These are phyloP conservation scores for Ceratocystis destructans DNA, from an alignment of 2,329 filamentous ascomycete species.

Conservation along the genomic window DNA sequence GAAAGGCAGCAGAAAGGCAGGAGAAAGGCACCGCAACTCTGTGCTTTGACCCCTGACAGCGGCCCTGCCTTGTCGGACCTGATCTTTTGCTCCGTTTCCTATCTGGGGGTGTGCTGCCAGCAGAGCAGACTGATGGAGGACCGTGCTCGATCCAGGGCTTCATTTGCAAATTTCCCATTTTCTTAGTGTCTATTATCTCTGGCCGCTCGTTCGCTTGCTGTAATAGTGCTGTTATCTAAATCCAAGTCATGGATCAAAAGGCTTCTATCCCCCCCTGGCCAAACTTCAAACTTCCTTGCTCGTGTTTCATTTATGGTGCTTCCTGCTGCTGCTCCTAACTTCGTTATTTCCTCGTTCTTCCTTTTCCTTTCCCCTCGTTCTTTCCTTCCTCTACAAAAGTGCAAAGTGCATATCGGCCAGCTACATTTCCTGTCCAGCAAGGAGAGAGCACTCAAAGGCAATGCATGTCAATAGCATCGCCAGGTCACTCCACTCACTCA, in stretches of 20 bases:
- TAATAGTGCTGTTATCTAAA: not conserved
- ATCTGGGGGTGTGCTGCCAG: not conserved
- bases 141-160: not conserved
- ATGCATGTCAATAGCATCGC: not conserved
- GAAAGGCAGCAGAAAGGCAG: no score
- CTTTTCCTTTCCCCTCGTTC: not conserved
- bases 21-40: not conserved
- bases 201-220: not conserved
- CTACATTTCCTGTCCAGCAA: not conserved
- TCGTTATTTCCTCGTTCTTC: not conserved
- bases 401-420: not conserved
- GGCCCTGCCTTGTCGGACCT: not conserved
- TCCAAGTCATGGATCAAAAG: not conserved
- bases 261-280: not conserved
- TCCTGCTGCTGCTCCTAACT: conserved; percentile 2
- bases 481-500: not conserved
- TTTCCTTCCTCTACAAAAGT: not conserved
- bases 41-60: conserved; percentile 3
- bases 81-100: not conserved
- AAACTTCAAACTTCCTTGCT: conserved; percentile 2
- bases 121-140: not conserved
- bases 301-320: conserved; percentile 21
- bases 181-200: not conserved
- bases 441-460: not conserved
- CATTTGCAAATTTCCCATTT: not conserved